Percentiles rank a stretch among this genome's conserved stretches.
These are phyloP conservation scores for Nakazawaea ernobii DNA, from an alignment of 805 yeast genomes.

Conservation along the genomic window DNA sequence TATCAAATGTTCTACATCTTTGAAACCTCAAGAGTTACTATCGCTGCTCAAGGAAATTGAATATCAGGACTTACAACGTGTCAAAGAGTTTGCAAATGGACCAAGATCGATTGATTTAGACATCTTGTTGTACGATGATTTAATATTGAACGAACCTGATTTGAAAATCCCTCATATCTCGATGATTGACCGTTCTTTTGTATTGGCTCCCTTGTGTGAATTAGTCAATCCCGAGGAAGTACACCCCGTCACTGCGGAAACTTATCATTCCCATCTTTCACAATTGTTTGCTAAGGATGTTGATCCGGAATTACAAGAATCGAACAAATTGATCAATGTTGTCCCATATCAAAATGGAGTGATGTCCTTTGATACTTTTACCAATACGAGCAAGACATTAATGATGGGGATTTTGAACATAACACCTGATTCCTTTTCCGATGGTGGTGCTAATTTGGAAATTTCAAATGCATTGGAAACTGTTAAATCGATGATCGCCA, in stretches of 20 bases:
- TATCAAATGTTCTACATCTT: conserved; percentile 52
- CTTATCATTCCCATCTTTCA: conserved; percentile 60
- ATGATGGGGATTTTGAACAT: conserved; percentile 86
- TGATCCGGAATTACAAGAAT: conserved; percentile 37
- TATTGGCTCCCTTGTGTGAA: conserved; percentile 83
- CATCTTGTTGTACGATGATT: conserved; percentile 64
- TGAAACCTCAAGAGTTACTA: conserved; percentile 62
- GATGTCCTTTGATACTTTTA: conserved; percentile 39
- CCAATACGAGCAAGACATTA: conserved; percentile 44
- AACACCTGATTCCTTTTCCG: conserved; percentile 95
- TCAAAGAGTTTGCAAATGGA: conserved; percentile 80
- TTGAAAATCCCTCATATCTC: conserved; percentile 81
- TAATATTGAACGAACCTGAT: conserved; percentile 47
- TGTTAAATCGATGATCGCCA: conserved; percentile 43
- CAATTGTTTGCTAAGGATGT: conserved; percentile 34
- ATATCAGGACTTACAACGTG: conserved; percentile 61
- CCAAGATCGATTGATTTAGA: conserved; percentile 92
- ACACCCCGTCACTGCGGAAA: conserved; percentile 87
- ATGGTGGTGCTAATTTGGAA: conserved; percentile 56
- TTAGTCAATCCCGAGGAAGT: conserved; percentile 55
- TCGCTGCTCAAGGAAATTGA: conserved; percentile 68
- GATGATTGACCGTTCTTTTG: conserved; percentile 88
- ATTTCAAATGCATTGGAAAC: conserved; percentile 35
- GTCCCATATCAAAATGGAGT: conserved; percentile 36
- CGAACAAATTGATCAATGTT: conserved; percentile 42